Conservation (phyloP, 495 filamentous ascomycete species). For the Astrocystis sublimbata region DNA sequence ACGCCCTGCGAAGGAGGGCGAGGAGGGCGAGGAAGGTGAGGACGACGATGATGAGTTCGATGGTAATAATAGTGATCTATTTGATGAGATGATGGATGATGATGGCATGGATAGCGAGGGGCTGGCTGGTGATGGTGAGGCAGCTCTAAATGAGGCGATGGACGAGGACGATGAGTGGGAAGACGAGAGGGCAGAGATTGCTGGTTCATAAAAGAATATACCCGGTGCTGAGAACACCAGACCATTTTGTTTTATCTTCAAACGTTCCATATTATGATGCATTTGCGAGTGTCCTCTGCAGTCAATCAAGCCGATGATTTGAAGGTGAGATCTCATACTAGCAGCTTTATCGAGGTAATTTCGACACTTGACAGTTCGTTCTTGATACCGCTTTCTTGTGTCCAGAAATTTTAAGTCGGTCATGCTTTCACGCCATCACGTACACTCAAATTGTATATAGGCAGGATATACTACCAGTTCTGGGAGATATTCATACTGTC, state of each 20-base stretch:
- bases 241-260: not conserved
- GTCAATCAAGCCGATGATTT: too few species aligned
- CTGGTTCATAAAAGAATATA: constrained; percentile 23
- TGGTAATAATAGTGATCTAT: constrained; percentile 50
- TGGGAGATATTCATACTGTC: too few species aligned
- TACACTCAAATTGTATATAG: too few species aligned
- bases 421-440: too few species aligned
- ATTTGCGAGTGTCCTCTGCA: too few species aligned
- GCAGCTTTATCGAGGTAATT: too few species aligned
- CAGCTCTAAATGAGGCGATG: constrained; percentile 55
- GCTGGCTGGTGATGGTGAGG: constrained; percentile 59
- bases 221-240: constrained; percentile 1
- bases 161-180: constrained; percentile 58
- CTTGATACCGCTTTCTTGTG: too few species aligned
- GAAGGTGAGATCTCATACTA: too few species aligned
- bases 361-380: too few species aligned
- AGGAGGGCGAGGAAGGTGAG: constrained; percentile 63
- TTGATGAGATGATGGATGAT: constrained; percentile 59
- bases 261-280: not conserved
- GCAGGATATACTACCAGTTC: too few species aligned
- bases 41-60: constrained; percentile 61
- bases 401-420: too few species aligned
- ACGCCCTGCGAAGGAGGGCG: constrained; percentile 55
- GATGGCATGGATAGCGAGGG: constrained; percentile 56
- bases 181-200: constrained; percentile 52